Evolutionary conservation across 2,329 filamentous ascomycete species (phyloP), one percentile per base, ranked within the genome.

Genomic region (Alternaria conjuncta): DNA sequence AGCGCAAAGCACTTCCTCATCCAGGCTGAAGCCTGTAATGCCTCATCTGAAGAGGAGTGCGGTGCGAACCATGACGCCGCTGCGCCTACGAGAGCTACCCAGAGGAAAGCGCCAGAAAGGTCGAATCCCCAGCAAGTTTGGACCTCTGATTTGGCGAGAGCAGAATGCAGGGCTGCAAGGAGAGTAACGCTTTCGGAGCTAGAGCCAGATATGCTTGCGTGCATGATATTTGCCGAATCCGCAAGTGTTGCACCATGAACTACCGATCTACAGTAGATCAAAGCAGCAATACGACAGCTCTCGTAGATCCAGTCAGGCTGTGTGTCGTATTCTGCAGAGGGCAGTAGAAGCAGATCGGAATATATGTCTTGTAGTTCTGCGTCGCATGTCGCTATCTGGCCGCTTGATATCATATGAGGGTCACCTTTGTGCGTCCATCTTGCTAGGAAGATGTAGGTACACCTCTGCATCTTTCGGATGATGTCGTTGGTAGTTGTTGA

Each of bases 211-310:
- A 56, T 63, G 26, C 51, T 60, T 21, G 67, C 65, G 44, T 72
- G 61, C 36, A 68, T 60, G 10, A 65, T 61, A 44, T 64, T 66
- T 30, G 69, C 73, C 30, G 76, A 70, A 4, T 74, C 65, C 23
- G 66, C 60, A 26, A 78, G 59, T 13, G 73, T 63, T n/a, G 71
- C 60, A 6, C 66, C 66, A 26, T 77, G 68, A 13, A 77, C 64
- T n/a, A 78, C 70, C 1, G 72, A 73, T 26, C 73, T 69, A 45
- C 72, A 74, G 60, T 78, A 78, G 25, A 79, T 74, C 6, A 77
- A 53, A 2, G 74, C 71, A 26, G 77, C 73, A 7, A 79, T 63
- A 18, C 76, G 76, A 46, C 72, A 71, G 30, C 67, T 70, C 54
- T 79, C 76, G 63, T 79, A 75, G 9, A 73, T 57, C 74, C 75